Conservation (phyloP, 192 early-diverging fungal species). For the Coemansia sp. region DNA sequence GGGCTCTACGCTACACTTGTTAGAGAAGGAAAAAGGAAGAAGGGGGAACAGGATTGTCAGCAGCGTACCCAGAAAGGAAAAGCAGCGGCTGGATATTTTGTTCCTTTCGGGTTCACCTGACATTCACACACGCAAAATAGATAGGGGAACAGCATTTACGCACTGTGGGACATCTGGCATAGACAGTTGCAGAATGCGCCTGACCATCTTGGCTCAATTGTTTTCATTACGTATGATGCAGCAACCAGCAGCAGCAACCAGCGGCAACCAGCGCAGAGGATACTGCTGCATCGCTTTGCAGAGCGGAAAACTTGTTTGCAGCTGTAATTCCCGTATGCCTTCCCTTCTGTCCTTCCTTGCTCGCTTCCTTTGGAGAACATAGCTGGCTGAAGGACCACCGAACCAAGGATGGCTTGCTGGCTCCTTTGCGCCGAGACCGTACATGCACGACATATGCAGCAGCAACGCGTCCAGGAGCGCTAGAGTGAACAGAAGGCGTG, state of each 20-base stretch:
- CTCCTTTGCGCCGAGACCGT: not conserved
- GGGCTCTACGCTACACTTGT: not conserved
- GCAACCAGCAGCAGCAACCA: not conserved
- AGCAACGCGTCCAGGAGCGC: not conserved
- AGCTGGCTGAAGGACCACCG: not conserved
- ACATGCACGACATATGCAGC: not conserved
- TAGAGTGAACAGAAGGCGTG: not conserved
- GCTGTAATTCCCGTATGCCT: not conserved
- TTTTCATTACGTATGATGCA: not conserved
- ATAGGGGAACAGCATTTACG: not conserved
- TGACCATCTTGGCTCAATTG: not conserved
- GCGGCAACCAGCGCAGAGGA: not conserved
- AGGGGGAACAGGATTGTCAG: slow-evolving; percentile 4
- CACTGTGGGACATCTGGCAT: not conserved
- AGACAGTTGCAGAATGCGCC: not conserved
- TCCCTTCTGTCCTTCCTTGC: not conserved
- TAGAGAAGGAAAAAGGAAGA: not conserved
- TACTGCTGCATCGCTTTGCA: not conserved
- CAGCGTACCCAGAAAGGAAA: slow-evolving; percentile 1
- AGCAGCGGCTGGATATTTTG: not conserved
- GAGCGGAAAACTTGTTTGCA: not conserved
- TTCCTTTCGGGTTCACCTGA: not conserved
- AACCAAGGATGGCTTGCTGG: not conserved
- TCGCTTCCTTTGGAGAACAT: not conserved
- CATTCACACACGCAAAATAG: not conserved